Conservation (phyloP, 2,329 filamentous ascomycete species). For the Aspergillus bombycis region DNA sequence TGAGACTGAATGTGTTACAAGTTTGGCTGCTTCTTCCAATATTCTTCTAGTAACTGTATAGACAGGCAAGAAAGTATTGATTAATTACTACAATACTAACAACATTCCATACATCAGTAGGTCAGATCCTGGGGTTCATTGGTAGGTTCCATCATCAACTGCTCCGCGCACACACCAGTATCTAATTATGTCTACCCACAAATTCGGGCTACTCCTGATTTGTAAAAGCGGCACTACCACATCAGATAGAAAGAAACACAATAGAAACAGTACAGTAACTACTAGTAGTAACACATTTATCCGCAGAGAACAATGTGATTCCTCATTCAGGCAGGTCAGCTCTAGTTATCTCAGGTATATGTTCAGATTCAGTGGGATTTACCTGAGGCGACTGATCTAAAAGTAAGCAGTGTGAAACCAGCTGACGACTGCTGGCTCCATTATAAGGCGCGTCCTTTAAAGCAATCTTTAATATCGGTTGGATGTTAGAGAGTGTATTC, state of each 20-base stretch:
- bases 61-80: too few relatives aligned
- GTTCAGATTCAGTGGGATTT: not conserved
- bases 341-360: not conserved
- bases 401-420: constrained; percentile 6
- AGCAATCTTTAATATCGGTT: not conserved
- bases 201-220: too few relatives aligned
- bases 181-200: too few relatives aligned
- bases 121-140: too few relatives aligned
- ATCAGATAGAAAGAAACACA: not conserved
- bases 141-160: not conserved
- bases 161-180: not conserved
- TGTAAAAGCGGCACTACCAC: too few relatives aligned
- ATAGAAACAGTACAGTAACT: not conserved
- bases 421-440: constrained; percentile 7
- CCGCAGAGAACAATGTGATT: not conserved
- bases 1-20: too few relatives aligned
- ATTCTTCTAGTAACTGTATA: too few relatives aligned
- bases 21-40: too few relatives aligned
- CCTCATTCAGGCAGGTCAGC: not conserved
- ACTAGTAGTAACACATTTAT: not conserved
- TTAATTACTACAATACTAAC: too few relatives aligned
- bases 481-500: not conserved
- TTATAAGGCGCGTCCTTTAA: not conserved
- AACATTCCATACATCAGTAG: too few relatives aligned
- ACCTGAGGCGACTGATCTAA: not conserved